Conservation (phyloP, 495 filamentous ascomycete genomes). For the Baudoinia panamericana region DNA sequence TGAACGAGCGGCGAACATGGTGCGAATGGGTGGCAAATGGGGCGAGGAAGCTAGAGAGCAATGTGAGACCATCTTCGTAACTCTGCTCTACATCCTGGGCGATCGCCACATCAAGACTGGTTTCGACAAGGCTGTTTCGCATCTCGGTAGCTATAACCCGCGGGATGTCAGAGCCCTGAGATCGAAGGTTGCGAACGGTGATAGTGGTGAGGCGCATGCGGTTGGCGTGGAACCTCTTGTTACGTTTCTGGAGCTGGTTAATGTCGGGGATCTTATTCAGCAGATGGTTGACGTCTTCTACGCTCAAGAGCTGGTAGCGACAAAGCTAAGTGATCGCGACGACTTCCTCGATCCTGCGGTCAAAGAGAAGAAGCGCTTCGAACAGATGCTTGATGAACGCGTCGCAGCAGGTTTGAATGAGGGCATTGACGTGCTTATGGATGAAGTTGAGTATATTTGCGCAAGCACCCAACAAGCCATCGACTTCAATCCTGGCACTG, state of each 20-base stretch:
- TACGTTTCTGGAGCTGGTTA: constrained; percentile 93
- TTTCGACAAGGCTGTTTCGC: constrained; percentile 82
- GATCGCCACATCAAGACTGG: constrained; percentile 77
- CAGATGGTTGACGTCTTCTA: constrained; percentile 99
- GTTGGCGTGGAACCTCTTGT: constrained; percentile 76
- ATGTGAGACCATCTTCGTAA: constrained; percentile 80
- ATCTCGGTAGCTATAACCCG: constrained; percentile 83
- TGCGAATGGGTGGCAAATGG: constrained; percentile 55
- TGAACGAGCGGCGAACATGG: constrained; percentile 72
- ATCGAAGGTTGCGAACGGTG: neutral
- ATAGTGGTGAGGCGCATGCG: constrained; percentile 29
- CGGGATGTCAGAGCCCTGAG: constrained; percentile 57
- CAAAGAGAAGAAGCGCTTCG: constrained; percentile 94
- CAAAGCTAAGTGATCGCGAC: constrained; percentile 74
- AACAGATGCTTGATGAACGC: constrained; percentile 96
- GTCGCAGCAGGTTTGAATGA: constrained; percentile 93
- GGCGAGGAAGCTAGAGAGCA: constrained; percentile 78
- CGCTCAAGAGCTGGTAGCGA: constrained; percentile 75
- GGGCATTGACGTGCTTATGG: constrained; percentile 96
- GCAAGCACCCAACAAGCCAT: constrained; percentile 75
- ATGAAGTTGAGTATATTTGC: constrained; percentile 90
- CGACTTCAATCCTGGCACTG: constrained; percentile 72
- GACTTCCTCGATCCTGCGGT: constrained; percentile 87
- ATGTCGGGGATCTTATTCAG: constrained; percentile 93
- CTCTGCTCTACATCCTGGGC: constrained; percentile 69